Percentiles rank a stretch among this genome's conserved stretches.
phyloP scores from a whole-genome alignment of 2,329 filamentous ascomycete species.

The Exophiala sp. region DNA sequence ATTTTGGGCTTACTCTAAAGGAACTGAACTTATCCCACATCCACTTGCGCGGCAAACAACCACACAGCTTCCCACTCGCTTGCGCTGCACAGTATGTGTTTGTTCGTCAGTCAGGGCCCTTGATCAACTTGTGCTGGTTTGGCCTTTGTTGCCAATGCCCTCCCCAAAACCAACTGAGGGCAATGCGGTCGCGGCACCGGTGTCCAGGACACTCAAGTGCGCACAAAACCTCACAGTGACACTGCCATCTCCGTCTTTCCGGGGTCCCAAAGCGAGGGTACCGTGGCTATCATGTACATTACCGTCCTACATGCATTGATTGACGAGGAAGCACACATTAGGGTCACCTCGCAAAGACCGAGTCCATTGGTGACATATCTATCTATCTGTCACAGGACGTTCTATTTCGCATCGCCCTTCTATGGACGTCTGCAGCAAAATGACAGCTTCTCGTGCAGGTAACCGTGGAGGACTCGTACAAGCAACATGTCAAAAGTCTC shows the following conservation, averaged over 20 bases:
- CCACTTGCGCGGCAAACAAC: too few species aligned
- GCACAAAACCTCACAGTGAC: neutral
- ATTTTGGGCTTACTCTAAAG: neutral
- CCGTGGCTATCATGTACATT: slow-evolving; percentile 10
- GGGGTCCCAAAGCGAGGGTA: slow-evolving; percentile 14
- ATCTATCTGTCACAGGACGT: slow-evolving; percentile 9
- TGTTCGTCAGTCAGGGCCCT: too few species aligned
- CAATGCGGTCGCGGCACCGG: neutral
- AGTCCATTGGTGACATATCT: neutral
- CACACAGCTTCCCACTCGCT: too few species aligned
- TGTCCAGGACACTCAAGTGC: neutral
- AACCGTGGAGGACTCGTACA: slow-evolving; percentile 22
- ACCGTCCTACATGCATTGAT: slow-evolving; percentile 14
- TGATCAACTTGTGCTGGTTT: too few species aligned
- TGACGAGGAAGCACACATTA: neutral
- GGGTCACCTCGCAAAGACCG: neutral
- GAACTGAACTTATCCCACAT: too few species aligned
- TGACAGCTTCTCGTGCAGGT: slow-evolving; percentile 20
- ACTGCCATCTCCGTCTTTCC: slow-evolving; percentile 1
- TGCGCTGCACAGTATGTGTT: too few species aligned
- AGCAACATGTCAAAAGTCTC: slow-evolving; percentile 13
- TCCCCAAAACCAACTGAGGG: too few species aligned
- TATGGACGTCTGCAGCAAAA: slow-evolving; percentile 18
- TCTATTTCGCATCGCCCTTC: slow-evolving; percentile 14
- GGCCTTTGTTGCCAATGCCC: too few species aligned